phyloP scores from a whole-genome alignment of 768 basidiomycete species.

The Suillus ampliporus region DNA sequence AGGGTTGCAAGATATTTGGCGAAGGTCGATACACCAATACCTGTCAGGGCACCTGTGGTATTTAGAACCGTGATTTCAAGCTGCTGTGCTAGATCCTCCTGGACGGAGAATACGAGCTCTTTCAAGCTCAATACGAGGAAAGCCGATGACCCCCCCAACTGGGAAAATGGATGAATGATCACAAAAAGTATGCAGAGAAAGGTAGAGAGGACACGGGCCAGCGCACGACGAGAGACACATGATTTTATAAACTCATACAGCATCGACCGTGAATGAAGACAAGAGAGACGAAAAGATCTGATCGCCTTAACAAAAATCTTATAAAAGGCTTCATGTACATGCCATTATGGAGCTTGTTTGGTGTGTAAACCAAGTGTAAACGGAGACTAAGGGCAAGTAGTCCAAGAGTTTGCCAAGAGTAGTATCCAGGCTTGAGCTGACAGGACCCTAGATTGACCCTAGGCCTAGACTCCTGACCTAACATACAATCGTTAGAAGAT shows the following conservation, averaged over 20 bases:
- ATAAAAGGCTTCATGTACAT: no score
- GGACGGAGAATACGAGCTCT: constrained; percentile 53
- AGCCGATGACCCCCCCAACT: constrained; percentile 43
- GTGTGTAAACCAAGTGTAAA: no score
- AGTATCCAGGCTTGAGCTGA: no score
- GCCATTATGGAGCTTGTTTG: no score
- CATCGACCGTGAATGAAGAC: background rate
- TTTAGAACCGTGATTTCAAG: constrained; percentile 51
- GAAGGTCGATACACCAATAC: constrained; percentile 45
- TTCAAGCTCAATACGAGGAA: constrained; percentile 48
- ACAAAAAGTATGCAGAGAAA: constrained; percentile 46
- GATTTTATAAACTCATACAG: background rate
- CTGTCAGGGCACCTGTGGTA: constrained; percentile 46
- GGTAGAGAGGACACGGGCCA: constrained; percentile 51
- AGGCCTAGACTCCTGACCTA: no score
- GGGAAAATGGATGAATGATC: constrained; percentile 46
- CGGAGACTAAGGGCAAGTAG: no score
- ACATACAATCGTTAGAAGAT: no score
- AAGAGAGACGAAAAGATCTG: background rate
- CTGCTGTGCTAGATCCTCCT: constrained; percentile 54
- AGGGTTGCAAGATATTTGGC: constrained; percentile 40
- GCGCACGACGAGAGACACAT: constrained; percentile 30
- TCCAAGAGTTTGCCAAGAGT: no score
- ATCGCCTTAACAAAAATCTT: no score
- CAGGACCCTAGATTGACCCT: no score